Conservation (phyloP, 1,284 basidiomycete genomes). For the Ganoderma boninense region DNA sequence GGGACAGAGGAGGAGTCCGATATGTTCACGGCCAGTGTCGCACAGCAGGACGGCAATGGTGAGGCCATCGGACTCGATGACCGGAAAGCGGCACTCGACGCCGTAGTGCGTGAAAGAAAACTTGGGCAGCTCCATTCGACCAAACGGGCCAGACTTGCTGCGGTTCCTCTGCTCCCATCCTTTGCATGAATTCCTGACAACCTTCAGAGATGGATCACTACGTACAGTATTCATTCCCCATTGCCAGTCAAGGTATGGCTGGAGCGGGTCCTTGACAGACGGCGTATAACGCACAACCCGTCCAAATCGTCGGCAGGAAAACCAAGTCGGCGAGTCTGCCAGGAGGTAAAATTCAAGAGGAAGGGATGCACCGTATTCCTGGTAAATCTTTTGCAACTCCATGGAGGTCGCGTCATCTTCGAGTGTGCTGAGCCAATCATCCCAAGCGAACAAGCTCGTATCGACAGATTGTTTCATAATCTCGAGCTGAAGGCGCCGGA, state of each 20-base stretch:
- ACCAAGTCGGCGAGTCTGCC: conserved; percentile 1
- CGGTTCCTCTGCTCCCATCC: background rate
- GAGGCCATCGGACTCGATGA: conserved; percentile 1
- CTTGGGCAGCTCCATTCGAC: conserved; percentile 7
- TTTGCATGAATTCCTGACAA: background rate
- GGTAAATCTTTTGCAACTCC: background rate
- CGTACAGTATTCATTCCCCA: background rate
- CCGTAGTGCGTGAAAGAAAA: conserved; percentile 4
- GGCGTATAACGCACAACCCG: background rate
- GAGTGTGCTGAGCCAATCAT: no score
- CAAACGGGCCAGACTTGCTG: conserved; percentile 6
- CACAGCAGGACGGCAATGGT: conserved; percentile 11
- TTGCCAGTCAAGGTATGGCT: conserved; percentile 13
- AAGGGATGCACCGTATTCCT: background rate
- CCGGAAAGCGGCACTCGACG: conserved; percentile 5
- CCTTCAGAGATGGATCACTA: background rate
- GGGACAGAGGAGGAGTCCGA: conserved; percentile 13
- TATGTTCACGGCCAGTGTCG: background rate
- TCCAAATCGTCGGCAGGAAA: background rate
- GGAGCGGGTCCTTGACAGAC: background rate
- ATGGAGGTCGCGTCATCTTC: background rate
- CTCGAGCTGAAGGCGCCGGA: conserved; percentile 13
- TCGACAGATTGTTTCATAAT: conserved; percentile 13
- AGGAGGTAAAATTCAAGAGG: background rate
- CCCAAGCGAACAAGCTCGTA: conserved; percentile 13